Conservation (phyloP, 2,329 filamentous ascomycete species). For the Fusarium domesticum region DNA sequence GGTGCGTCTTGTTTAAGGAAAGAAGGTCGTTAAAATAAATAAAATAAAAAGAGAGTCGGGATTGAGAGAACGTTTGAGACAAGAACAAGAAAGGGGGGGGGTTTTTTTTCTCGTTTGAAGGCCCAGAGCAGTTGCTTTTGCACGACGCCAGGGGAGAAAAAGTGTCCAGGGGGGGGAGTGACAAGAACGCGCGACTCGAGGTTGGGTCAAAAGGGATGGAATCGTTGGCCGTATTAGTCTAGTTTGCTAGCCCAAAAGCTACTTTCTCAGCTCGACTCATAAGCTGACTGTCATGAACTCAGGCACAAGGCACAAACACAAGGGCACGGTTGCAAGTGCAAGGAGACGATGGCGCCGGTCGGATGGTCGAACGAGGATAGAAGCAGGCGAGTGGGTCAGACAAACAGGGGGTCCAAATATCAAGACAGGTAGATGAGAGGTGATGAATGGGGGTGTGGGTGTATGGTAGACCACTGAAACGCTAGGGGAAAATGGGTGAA, state of each 20-base stretch:
- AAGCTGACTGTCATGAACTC: slow-evolving; percentile 24
- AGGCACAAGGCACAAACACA: slow-evolving; percentile 15
- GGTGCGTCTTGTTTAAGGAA: slow-evolving; percentile 24
- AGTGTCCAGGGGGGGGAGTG: slow-evolving; percentile 20
- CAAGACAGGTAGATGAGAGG: slow-evolving; percentile 1
- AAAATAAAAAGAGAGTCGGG: background rate
- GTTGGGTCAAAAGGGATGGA: slow-evolving; percentile 19
- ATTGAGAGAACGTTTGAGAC: background rate
- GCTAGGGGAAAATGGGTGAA: slow-evolving; percentile 3
- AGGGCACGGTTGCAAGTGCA: slow-evolving; percentile 18
- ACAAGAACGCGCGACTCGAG: slow-evolving; percentile 20
- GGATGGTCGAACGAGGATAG: slow-evolving; percentile 26
- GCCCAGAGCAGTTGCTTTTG: slow-evolving; percentile 14
- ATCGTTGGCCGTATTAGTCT: slow-evolving; percentile 24
- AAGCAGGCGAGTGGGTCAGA: slow-evolving; percentile 26
- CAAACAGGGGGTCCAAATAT: slow-evolving; percentile 22
- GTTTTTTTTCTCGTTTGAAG: background rate
- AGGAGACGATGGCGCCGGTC: slow-evolving; percentile 26
- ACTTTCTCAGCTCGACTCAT: slow-evolving; percentile 25
- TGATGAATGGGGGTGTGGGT: slow-evolving; percentile 15
- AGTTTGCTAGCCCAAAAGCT: slow-evolving; percentile 9
- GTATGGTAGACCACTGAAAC: slow-evolving; percentile 7
- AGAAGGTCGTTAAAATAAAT: slow-evolving; percentile 18
- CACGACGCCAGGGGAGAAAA: slow-evolving; percentile 15
- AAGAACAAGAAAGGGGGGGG: background rate